phyloP scores from a whole-genome alignment of 208 protist species.

The Acanthamoeba divionensis region DNA sequence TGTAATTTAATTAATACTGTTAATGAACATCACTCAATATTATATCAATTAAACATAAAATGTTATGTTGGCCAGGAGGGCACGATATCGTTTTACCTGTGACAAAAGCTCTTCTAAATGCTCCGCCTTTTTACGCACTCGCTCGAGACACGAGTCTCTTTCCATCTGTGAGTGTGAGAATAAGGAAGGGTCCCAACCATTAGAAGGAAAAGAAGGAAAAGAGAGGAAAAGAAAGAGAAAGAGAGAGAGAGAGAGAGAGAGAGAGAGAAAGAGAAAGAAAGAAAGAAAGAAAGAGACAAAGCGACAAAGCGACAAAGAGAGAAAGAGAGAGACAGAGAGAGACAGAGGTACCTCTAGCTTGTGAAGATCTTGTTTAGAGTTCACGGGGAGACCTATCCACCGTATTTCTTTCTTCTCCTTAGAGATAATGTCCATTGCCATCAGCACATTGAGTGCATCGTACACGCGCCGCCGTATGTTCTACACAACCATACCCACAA shows the following conservation, averaged over 20 bases:
- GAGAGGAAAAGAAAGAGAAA: neutral
- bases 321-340: neutral
- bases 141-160: neutral
- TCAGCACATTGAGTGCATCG: constrained; percentile 86
- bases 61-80: neutral
- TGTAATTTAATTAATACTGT: too few species aligned
- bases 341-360: constrained; percentile 63
- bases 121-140: constrained; percentile 2
- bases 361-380: constrained; percentile 58
- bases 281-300: neutral
- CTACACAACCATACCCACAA: constrained; percentile 62
- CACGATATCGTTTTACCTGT: neutral
- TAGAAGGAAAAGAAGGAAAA: neutral
- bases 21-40: too few species aligned
- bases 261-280: neutral
- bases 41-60: too few species aligned
- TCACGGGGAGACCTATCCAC: constrained; percentile 78
- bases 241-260: neutral
- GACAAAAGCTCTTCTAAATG: constrained; percentile 50
- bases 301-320: neutral
- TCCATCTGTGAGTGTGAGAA: neutral
- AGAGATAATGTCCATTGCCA: constrained; percentile 84
- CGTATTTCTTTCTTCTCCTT: constrained; percentile 84
- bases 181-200: neutral
- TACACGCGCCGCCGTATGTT: constrained; percentile 86